Base-by-base conservation (phyloP, 129 eudicot genomes). In the Pittosporum tobira region DNA sequence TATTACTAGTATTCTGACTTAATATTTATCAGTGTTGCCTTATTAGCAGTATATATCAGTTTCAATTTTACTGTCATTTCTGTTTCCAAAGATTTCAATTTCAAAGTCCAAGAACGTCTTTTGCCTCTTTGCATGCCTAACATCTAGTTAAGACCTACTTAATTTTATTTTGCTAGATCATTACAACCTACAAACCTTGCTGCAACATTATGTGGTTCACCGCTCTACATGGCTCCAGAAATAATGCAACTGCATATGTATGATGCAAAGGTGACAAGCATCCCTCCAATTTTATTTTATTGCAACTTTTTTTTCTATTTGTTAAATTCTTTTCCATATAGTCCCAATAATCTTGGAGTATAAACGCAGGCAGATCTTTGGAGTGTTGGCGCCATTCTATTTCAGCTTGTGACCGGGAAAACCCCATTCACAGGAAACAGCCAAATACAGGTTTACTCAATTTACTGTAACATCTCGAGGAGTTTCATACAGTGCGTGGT, bases 311-410 rank as follows among this genome's bases (percentile, higher is more conserved):
- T 26, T 24, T 52, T 28, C 44, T 51, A 11, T n/a, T 29, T 54
- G 0, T 29, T 29, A n/a, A n/a, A n/a, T 54, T 29, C 7, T 8
- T 29, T 54, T 30, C 44, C 28, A 24, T 51, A 29, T 7, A 16
- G 15, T 50, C 19, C 55, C 12, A 54, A 50, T 77, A 75, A 82
- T 49, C 6, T 55, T 67, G 25, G 59, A 58, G 48, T 70, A 53
- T 67, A 43, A 70, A 73, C 65, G 46, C 98, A 91, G 98, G 98
- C 98, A 74, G 98, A 91, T 81, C 80, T 91, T 46, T 91, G 98
- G 98, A 91, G 98, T 72, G 96, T 91, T 42, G 98, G 98, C 40
- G 84, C 94, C 59, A 91, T 91, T 71, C 62, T 91, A 20, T 91
- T 73, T 72, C 98, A 91, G 70, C 94, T 91, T 69, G 96, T 86